These are phyloP conservation scores for Xylaria nigripes DNA, from an alignment of 495 filamentous ascomycete genomes.

Conservation along the genomic window DNA sequence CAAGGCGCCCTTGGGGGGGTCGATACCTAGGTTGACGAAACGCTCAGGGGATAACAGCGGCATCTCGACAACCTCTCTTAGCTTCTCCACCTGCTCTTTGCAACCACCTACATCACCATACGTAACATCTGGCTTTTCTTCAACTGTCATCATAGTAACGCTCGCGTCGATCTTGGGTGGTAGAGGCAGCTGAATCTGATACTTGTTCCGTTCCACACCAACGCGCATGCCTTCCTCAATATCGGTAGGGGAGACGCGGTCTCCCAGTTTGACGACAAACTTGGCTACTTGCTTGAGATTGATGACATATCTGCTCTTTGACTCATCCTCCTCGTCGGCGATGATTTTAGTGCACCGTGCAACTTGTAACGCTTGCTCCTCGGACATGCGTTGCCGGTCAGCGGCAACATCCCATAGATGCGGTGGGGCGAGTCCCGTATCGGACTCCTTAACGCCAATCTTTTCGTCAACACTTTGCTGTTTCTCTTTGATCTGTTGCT, in stretches of 20 bases:
- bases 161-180: slow-evolving; percentile 98
- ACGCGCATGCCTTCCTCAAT: slow-evolving; percentile 99
- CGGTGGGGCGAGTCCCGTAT: slow-evolving; percentile 93
- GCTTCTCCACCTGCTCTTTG: slow-evolving; percentile 99
- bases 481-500: slow-evolving; percentile 97
- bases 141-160: slow-evolving; percentile 99
- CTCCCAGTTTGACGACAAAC: slow-evolving; percentile 96
- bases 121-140: slow-evolving; percentile 98
- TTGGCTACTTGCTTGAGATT: slow-evolving; percentile 99
- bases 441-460: slow-evolving; percentile 87
- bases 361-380: slow-evolving; percentile 96
- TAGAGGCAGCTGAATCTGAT: slow-evolving; percentile 94
- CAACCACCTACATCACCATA: slow-evolving; percentile 98
- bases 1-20: slow-evolving; percentile 94
- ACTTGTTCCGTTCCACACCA: slow-evolving; percentile 97
- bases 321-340: slow-evolving; percentile 86
- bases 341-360: slow-evolving; percentile 99
- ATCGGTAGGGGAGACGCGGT: slow-evolving; percentile 94
- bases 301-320: slow-evolving; percentile 99
- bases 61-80: slow-evolving; percentile 98
- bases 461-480: slow-evolving; percentile 97
- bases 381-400: slow-evolving; percentile 93
- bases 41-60: slow-evolving; percentile 91
- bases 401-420: slow-evolving; percentile 98
- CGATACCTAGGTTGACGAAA: slow-evolving; percentile 95